Base-by-base conservation (phyloP, 768 basidiomycete species). In the Mycena maculata region DNA sequence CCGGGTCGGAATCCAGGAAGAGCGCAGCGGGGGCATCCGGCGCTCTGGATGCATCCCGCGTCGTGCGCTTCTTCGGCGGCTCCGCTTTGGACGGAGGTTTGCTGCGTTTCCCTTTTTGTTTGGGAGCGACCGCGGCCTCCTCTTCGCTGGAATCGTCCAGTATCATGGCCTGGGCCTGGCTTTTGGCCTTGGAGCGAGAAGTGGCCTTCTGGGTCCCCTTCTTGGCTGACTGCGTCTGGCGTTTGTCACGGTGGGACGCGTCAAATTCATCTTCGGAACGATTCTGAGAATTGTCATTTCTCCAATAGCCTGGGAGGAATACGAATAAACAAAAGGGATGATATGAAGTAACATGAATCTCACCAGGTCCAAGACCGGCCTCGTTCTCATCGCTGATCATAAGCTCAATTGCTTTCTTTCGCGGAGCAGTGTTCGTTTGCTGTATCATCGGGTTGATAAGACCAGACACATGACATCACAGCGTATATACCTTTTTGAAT, bases 401-500 rank as follows among this genome's bases (percentile, higher is more conserved):
- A 18, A 93, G 79, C 36, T 89, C 87, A 20, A 93, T 76, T 20
- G 79, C 82, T 7, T 74, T 63, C 22, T 78, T 73, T 38, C 76
- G 75, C 15, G 75, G 65, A 5, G 58, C 53, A 20, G 68, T 61
- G 27, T 12, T 67, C 10, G 36, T 50, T 53, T 56, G 47, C 65
- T 53, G 57, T 15, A 12, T 15, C 10, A 30, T 20, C 53, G 65
- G 60, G 18, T 22, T 31, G 12, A 41, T 38, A 33, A 16, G 50
- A 27, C 36, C 31, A 54, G 42, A 60, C 16, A 45, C 65, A n/a
- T 23, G 16, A 36, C 23, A 55, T 30, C 18, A 44, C 7, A 6
- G 36, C 27, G 56, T 13, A 68, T 82, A 31, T n/a, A 89, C 90
- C 85, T 87, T 88, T 69, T 87, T 92, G 71, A 94, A 94, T 75